Evolutionary conservation across 495 filamentous ascomycete genomes (phyloP).

Genomic region (Penicillium cinerascens): DNA sequence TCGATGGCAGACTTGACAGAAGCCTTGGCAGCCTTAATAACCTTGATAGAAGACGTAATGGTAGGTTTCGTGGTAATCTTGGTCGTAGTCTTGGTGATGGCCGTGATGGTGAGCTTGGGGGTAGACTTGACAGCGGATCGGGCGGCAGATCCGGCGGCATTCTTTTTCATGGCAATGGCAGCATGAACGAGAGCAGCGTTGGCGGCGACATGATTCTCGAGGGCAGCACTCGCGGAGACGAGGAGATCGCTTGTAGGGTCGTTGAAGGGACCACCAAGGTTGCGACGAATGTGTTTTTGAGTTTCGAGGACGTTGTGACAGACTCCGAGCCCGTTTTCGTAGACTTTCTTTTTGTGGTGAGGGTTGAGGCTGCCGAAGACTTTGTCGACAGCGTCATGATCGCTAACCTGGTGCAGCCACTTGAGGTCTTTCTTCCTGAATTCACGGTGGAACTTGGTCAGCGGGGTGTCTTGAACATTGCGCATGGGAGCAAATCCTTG

Average conservation of each 20-base stretch:
- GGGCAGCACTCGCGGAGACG: no score
- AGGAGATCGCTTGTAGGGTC: neutral
- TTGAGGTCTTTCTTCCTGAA: neutral
- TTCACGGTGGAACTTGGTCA: neutral
- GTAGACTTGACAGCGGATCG: neutral
- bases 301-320: neutral
- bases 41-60: no score
- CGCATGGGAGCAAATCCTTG: neutral
- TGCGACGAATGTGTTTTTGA: neutral
- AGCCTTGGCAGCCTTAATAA: no score
- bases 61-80: neutral
- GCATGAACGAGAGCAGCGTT: no score
- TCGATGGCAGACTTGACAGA: no score
- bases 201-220: no score
- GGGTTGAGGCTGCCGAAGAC: conserved; percentile 1
- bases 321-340: neutral
- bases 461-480: neutral
- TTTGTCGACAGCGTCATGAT: neutral
- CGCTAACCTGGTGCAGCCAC: no score
- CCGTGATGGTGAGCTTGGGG: neutral
- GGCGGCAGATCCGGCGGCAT: no score
- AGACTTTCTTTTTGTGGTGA: neutral
- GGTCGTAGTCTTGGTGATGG: neutral
- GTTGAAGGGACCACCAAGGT: conserved; percentile 1
- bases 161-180: no score